Base-by-base conservation (phyloP, 371 early-diverging fungal genomes). In the Rhizopus sp. region DNA sequence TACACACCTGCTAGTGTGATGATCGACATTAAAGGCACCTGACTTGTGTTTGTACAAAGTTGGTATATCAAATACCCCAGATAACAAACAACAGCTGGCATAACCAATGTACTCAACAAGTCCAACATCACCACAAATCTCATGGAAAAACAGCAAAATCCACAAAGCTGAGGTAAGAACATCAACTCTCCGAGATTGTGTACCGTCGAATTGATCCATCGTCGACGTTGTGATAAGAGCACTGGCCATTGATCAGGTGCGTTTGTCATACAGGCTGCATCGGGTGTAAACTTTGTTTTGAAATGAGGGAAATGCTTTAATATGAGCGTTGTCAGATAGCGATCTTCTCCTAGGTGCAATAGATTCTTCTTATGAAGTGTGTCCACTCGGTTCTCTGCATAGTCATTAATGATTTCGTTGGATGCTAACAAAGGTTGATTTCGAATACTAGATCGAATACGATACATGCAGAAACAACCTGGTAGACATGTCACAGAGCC, bases 341-440 rank as follows among this genome's bases (percentile, higher is more conserved):
- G 90, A 70, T 98, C 99, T 81, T 99, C 99, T 38, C 99, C 99
- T 10, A 99, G 82, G 50, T 95, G 89, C 31, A 99, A 77, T 50
- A 99, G 79, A 69, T 99, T 99, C 83, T 99, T 99, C 75, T 98
- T 93, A 82, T 99, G 99, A 23, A 99, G 77, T 0, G 99, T 99
- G 61, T 95, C 93, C 17, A 97, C 95, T 46, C 90, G 87, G 70
- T 91, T 94, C 48, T 92, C 92, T 6, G 92, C 89, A 73, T 99
- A 99, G 53, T 98, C 96, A 38, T 87, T 76, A 55, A 99, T 87
- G 30, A 99, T 86, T 55, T 87, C 85, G 38, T 95, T 93, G 31
- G 93, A 79, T 30, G 94, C 88, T 17, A 99, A 74, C 35, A 99
- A 74, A 8, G 99, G 99, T 46, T 88, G 82, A 41, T 89, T 88